A percentile compares a stretch with the other conserved stretches of the same genome.
Conservation (phyloP, 306 rosid genomes). For the Vigna hirtella region DNA sequence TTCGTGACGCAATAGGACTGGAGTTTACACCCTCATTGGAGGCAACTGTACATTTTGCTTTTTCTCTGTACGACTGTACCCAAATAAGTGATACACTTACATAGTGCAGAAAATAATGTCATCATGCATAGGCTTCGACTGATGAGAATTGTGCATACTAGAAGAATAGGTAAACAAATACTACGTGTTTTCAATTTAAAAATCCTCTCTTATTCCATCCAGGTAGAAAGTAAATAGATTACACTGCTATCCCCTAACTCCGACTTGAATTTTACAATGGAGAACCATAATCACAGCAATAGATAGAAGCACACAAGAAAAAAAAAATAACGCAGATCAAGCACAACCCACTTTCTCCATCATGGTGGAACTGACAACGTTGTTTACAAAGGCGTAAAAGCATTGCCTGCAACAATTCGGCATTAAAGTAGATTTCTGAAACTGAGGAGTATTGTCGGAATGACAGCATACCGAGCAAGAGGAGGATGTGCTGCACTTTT, state of each 20-base stretch:
- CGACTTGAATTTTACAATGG: not conserved
- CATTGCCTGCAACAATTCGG: conserved; percentile 69
- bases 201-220: not conserved
- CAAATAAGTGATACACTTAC: not conserved
- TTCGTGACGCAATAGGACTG: not conserved
- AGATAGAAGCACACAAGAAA: not conserved
- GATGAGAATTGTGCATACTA: not conserved
- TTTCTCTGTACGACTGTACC: conserved; percentile 11
- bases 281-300: not conserved
- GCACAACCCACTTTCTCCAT: conserved; percentile 48
- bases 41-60: not conserved
- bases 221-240: not conserved
- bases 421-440: conserved; percentile 55
- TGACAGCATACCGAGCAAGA: conserved; percentile 61
- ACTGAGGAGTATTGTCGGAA: conserved; percentile 34
- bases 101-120: not conserved
- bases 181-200: not conserved
- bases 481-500: conserved; percentile 26
- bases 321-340: conserved; percentile 12
- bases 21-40: not conserved
- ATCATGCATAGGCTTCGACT: no score
- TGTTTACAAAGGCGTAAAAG: conserved; percentile 60
- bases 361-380: conserved; percentile 58
- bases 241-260: not conserved
- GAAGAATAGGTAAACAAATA: not conserved